Base-by-base conservation (phyloP, 2,329 filamentous ascomycete genomes). In the Sclerotinia spermophila region DNA sequence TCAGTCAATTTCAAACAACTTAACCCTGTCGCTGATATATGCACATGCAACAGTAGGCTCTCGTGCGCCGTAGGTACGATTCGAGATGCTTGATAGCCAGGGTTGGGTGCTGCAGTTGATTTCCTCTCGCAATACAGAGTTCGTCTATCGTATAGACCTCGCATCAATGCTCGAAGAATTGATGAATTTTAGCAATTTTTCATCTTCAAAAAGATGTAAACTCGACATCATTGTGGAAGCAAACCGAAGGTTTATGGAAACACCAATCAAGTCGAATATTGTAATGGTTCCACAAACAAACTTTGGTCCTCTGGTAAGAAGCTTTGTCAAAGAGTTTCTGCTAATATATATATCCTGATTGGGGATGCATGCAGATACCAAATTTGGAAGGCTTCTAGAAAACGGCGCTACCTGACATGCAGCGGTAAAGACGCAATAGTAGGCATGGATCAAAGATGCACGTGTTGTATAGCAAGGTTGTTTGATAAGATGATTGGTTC, bases 331-430 rank as follows among this genome's bases (percentile, higher is more conserved):
- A 33, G 5, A 45, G 30, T 3, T n/a, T 33, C 19, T 45, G 60
- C 21, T 21, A 5, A 48, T 19, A 15, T 24, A 15, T 24, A 10
- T 21, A 15, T 45, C 19, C 27, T 30, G 33, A 27, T 24, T 6
- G n/a, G 5, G 1, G 40, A 33, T 45, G 10, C 19, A 45, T 33
- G n/a, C 30, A 48, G 5, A 61, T 10, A 24, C 10, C 8, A 33
- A n/a, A 19, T 27, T 35, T 64, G 42, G 60, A 64, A 64, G 15
- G 61, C 61, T 38, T 64, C 44, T 64, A 64, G 61, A 51, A 59
- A 38, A 17, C 17, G 27, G 30, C 30, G 13, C 11, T 27, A 27
- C 13, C 40, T 13, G 40, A 15, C 17, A 17, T 40, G 33, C 24
- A n/a, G 45, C 45, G 24, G 44, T 35, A 15, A n/a, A 27, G 61